Conservation (phyloP, 257 asterid species). For the Misopates orontium region DNA sequence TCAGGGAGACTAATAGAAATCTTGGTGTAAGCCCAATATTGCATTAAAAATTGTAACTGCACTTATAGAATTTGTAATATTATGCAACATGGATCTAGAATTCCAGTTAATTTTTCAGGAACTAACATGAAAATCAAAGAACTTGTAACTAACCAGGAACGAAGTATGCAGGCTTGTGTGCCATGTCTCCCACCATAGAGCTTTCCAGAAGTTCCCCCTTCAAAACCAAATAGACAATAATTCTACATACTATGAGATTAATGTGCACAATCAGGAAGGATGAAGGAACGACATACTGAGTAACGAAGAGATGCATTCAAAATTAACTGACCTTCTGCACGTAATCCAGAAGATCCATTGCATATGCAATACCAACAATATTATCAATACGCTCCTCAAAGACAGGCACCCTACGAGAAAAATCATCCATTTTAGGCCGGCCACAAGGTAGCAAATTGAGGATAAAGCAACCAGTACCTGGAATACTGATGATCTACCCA, state of each 20-base stretch:
- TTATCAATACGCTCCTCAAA: constrained; percentile 97
- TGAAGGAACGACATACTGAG: constrained; percentile 25
- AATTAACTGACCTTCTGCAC: constrained; percentile 78
- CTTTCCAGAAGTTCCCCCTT: constrained; percentile 94
- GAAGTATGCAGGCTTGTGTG: constrained; percentile 97
- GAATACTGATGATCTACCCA: constrained; percentile 99
- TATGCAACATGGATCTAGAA: constrained; percentile 6
- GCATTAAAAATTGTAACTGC: constrained; percentile 16
- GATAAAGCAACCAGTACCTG: constrained; percentile 50
- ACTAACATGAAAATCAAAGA: constrained; percentile 22
- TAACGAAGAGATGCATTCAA: constrained; percentile 20
- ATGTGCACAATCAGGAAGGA: constrained; percentile 39
- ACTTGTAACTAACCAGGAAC: constrained; percentile 76
- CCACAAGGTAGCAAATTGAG: constrained; percentile 11
- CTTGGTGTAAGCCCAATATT: neutral
- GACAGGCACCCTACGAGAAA: constrained; percentile 82
- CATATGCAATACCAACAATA: constrained; percentile 97
- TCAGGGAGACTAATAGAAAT: constrained; percentile 1
- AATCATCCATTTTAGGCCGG: constrained; percentile 20
- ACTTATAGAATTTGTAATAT: neutral
- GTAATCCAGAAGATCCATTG: constrained; percentile 94
- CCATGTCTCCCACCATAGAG: constrained; percentile 83
- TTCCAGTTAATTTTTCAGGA: constrained; percentile 8
- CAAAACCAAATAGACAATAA: constrained; percentile 67
- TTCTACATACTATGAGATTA: constrained; percentile 52